Base-by-base conservation (phyloP, 805 yeast species). In the Kuraishia molischiana region DNA sequence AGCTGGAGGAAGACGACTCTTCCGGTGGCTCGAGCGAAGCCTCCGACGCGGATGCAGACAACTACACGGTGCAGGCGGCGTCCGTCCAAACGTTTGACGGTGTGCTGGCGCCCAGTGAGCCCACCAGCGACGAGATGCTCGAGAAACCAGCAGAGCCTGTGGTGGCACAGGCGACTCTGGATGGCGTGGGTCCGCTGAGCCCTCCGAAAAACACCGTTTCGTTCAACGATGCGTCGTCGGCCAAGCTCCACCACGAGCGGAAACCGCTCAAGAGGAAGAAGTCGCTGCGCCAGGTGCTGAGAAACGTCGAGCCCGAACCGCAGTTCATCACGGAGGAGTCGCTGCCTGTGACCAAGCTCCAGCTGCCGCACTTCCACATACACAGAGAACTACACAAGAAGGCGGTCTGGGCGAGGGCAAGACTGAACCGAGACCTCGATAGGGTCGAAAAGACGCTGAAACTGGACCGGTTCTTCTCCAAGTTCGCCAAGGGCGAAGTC, bases 401-500 rank as follows among this genome's bases (percentile, higher is more conserved):
- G 15, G 52, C 59, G 1, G 40, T 47, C 4, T 50, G 43, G 6
- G 51, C 56, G 0, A 49, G 51, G 19, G 40, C 40, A 3, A 38
- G 47, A 39, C 28, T 47, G 21, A 29, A 44, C 26, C 34, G 22
- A 17, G 49, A 49, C 29, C 41, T 44, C 10, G 37, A 39, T 11
- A 44, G 42, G 20, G 34, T 43, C 13, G 53, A 49, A 41, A 50
- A 44, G 39, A 45, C 41, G 36, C 39, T 45, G 28, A 43, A 45
- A 26, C 41, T 53, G 29, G 47, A 47, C 39, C 48, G 45, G 37
- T 36, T 63, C 39, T 54, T 66, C 32, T 50, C 51, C 20, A 48
- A 47, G 10, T 67, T 62, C 41, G 44, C 59, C 14, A 61, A 59
- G 1, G 95, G 94, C 3, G 80, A 79, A 38, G 67, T 85, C 11